These are phyloP conservation scores for Alternaria sp. DNA, from an alignment of 2,329 filamentous ascomycete genomes.

Conservation along the genomic window DNA sequence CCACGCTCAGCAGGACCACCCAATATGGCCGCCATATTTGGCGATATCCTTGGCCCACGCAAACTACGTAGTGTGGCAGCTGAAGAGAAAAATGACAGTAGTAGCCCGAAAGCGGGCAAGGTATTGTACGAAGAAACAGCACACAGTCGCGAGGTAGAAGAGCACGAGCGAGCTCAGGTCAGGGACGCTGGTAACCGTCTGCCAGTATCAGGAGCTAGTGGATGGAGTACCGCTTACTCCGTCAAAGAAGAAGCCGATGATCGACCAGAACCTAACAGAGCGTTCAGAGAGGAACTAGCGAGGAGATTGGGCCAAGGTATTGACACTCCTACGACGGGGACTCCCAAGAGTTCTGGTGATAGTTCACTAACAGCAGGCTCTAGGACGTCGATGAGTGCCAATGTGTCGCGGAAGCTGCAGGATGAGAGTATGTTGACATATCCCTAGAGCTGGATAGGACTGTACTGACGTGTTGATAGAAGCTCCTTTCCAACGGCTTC, in stretches of 20 bases:
- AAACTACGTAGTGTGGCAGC: slow-evolving; percentile 5
- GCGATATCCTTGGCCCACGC: background rate
- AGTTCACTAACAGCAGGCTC: background rate
- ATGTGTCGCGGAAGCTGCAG: background rate
- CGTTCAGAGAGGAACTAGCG: background rate
- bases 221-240: background rate
- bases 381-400: slow-evolving; percentile 4
- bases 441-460: background rate
- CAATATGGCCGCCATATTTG: background rate
- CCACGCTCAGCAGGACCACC: background rate
- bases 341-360: background rate
- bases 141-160: slow-evolving; percentile 17
- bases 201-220: background rate
- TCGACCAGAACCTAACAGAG: background rate
- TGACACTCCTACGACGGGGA: background rate
- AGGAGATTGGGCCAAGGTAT: background rate
- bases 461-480: background rate
- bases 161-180: slow-evolving; percentile 15
- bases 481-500: background rate
- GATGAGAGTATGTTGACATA: background rate
- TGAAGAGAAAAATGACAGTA: background rate
- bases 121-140: slow-evolving; percentile 13
- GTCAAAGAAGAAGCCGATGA: background rate
- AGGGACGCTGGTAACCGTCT: background rate
- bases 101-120: background rate